A percentile compares a stretch with the other conserved stretches of the same genome.
These are phyloP conservation scores for Claviceps pazoutovae DNA, from an alignment of 2,329 filamentous ascomycete species.

Conservation along the genomic window DNA sequence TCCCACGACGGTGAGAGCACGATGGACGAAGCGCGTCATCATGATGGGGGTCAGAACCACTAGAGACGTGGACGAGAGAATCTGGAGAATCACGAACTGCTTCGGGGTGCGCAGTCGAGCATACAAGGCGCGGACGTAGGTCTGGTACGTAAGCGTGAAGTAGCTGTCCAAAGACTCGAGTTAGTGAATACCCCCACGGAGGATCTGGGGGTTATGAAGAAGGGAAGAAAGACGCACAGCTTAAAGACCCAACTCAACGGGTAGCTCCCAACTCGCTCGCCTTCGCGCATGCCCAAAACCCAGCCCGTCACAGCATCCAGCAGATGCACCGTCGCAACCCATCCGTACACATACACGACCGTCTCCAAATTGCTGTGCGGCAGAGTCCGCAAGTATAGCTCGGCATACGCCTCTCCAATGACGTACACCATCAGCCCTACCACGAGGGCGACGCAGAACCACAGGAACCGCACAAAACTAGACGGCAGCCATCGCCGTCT, in stretches of 20 bases:
- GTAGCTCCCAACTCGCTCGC: conserved; percentile 54
- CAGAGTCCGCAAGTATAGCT: conserved; percentile 52
- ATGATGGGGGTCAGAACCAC: conserved; percentile 50
- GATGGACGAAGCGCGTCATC: conserved; percentile 47
- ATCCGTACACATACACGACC: conserved; percentile 56
- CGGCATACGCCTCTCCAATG: conserved; percentile 54
- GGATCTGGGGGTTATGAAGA: not conserved
- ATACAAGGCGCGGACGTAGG: conserved; percentile 55
- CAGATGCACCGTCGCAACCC: conserved; percentile 52
- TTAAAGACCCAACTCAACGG: conserved; percentile 61
- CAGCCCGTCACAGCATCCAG: conserved; percentile 51
- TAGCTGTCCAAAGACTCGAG: conserved; percentile 27
- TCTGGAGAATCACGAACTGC: conserved; percentile 52
- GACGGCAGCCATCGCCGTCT: conserved; percentile 46
- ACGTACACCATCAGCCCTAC: conserved; percentile 52
- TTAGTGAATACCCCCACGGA: not conserved
- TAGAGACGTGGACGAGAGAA: conserved; percentile 47
- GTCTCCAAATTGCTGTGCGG: conserved; percentile 54
- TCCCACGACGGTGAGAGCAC: conserved; percentile 35
- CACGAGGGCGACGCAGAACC: conserved; percentile 52
- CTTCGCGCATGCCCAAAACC: conserved; percentile 51
- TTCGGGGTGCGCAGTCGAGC: conserved; percentile 50
- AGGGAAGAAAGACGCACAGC: conserved; percentile 31
- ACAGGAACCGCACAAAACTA: conserved; percentile 54
- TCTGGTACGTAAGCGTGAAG: conserved; percentile 57